A percentile compares a stretch with the other conserved stretches of the same genome.
Conservation (phyloP, 2,329 filamentous ascomycete genomes). For the Phaeoacremonium minimum region DNA sequence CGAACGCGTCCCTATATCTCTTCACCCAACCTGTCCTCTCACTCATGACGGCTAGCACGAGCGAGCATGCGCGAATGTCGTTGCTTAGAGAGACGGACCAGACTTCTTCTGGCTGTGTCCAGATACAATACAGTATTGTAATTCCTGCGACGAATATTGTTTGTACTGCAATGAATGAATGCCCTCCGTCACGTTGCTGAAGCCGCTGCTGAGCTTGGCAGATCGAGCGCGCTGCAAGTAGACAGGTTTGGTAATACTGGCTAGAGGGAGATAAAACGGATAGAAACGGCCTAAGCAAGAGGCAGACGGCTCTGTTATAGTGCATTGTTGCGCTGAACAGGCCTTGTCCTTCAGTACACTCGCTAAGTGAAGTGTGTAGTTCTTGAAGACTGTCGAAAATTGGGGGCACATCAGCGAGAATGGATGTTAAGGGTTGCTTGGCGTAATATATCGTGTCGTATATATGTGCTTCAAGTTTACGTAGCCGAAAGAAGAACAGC, state of each 20-base stretch:
- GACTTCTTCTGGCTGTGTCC: slow-evolving; percentile 35
- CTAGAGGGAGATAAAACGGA: slow-evolving; percentile 37
- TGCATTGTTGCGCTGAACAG: slow-evolving; percentile 43
- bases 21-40: slow-evolving; percentile 42
- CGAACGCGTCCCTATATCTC: slow-evolving; percentile 42
- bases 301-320: slow-evolving; percentile 44
- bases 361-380: slow-evolving; percentile 37
- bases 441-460: slow-evolving; percentile 47
- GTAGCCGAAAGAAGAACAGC: slow-evolving; percentile 38
- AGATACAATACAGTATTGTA: slow-evolving; percentile 30
- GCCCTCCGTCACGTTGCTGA: slow-evolving; percentile 31
- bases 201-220: slow-evolving; percentile 36
- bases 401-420: too few species aligned
- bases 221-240: slow-evolving; percentile 31
- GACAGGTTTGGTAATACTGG: slow-evolving; percentile 38
- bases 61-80: slow-evolving; percentile 42
- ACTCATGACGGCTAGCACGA: slow-evolving; percentile 43
- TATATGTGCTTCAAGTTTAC: slow-evolving; percentile 43
- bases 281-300: slow-evolving; percentile 46
- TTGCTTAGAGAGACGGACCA: slow-evolving; percentile 44
- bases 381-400: slow-evolving; percentile 43
- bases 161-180: slow-evolving; percentile 36
- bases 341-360: slow-evolving; percentile 35
- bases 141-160: slow-evolving; percentile 36
- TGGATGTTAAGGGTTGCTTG: slow-evolving; percentile 35